Percentiles rank a stretch among this genome's conserved stretches.
These are phyloP conservation scores for Coemansia umbellata DNA, from an alignment of 192 early-diverging fungal species.

Conservation along the genomic window DNA sequence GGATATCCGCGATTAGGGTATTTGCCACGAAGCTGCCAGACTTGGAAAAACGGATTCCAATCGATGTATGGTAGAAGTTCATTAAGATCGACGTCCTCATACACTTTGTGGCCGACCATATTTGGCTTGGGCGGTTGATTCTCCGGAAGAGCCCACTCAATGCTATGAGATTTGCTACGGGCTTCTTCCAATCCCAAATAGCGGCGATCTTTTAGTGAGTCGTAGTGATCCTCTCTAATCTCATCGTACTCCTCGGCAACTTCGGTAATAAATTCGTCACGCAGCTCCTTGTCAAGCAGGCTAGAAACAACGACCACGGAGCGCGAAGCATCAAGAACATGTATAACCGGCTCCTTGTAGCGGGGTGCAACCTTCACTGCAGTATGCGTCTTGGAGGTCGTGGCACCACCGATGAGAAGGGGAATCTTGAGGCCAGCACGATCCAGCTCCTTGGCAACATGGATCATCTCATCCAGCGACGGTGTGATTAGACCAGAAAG, in stretches of 20 bases:
- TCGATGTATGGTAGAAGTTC: constrained; percentile 82
- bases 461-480: constrained; percentile 95
- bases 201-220: constrained; percentile 80
- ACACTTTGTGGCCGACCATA: constrained; percentile 77
- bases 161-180: constrained; percentile 56
- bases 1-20: constrained; percentile 97
- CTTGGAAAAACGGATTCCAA: constrained; percentile 99
- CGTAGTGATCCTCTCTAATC: constrained; percentile 89
- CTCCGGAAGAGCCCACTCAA: constrained; percentile 65
- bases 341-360: constrained; percentile 75
- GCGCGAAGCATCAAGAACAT: constrained; percentile 88
- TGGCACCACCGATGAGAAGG: constrained; percentile 91
- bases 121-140: constrained; percentile 73
- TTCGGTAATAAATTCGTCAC: constrained; percentile 87
- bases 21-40: constrained; percentile 92
- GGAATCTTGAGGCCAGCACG: constrained; percentile 83
- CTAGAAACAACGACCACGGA: constrained; percentile 88
- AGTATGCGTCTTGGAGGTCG: constrained; percentile 93
- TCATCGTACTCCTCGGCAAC: constrained; percentile 93
- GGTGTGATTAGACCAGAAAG: constrained; percentile 93
- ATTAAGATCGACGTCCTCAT: constrained; percentile 72
- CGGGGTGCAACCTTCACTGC: constrained; percentile 95
- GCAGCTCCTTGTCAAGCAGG: constrained; percentile 70
- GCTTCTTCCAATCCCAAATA: constrained; percentile 72
- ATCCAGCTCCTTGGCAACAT: constrained; percentile 91